Evolutionary conservation across 2,329 filamentous ascomycete species (phyloP).

Genomic region (Colletotrichum spinosum): DNA sequence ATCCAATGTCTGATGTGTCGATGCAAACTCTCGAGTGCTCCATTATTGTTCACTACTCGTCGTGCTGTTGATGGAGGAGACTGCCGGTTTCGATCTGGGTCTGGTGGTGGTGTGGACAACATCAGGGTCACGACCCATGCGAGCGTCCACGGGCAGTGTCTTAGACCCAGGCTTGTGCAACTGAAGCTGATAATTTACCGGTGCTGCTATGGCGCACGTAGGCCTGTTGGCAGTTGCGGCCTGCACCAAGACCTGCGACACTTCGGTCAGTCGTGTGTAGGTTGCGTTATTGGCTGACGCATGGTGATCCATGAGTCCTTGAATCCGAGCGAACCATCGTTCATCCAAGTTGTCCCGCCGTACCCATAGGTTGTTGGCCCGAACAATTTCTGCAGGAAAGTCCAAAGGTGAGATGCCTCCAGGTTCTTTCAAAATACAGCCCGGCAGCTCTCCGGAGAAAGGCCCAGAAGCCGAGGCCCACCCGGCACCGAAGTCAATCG

Average conservation of each 20-base stretch:
- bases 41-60: no score
- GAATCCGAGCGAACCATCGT: background rate
- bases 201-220: background rate
- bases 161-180: constrained; percentile 10
- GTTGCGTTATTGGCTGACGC: background rate
- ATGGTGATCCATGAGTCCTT: background rate
- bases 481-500: constrained; percentile 11
- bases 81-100: constrained; percentile 3
- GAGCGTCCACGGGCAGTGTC: constrained; percentile 15
- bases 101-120: background rate
- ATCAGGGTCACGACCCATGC: constrained; percentile 9
- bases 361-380: background rate
- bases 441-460: no score
- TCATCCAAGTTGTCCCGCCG: background rate
- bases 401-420: background rate
- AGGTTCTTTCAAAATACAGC: background rate
- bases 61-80: no score
- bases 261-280: no score
- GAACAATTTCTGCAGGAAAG: background rate
- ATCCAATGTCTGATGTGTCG: constrained; percentile 6
- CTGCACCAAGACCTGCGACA: no score
- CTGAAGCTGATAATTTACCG: constrained; percentile 11
- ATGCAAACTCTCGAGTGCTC: background rate
- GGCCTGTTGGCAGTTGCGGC: background rate
- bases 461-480: background rate